phyloP scores from a whole-genome alignment of 768 basidiomycete genomes.

The Amanita rubescens region DNA sequence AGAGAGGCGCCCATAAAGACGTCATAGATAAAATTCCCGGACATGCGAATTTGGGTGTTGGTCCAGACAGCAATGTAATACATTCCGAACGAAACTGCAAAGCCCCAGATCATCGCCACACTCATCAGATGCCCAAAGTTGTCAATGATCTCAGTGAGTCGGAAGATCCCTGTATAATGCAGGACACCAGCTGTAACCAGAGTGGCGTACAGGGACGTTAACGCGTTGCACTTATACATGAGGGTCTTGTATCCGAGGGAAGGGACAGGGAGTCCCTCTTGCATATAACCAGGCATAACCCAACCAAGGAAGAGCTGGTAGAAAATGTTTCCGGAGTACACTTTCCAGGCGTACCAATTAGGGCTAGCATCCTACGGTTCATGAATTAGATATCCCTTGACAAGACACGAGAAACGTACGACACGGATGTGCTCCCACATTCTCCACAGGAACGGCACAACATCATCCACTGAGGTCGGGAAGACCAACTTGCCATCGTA shows the following conservation, averaged over 20 bases:
- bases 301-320: conserved; percentile 89
- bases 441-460: conserved; percentile 65
- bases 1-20: conserved; percentile 94
- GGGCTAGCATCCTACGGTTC: conserved; percentile 80
- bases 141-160: conserved; percentile 90
- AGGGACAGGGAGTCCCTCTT: conserved; percentile 94
- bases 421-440: conserved; percentile 85
- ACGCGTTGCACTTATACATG: conserved; percentile 95
- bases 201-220: conserved; percentile 78
- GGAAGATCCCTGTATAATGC: conserved; percentile 78
- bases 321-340: conserved; percentile 82
- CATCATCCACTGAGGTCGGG: conserved; percentile 62
- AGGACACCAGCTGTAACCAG: conserved; percentile 66
- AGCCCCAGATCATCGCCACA: conserved; percentile 89
- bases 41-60: conserved; percentile 85
- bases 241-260: conserved; percentile 89
- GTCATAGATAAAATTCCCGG: conserved; percentile 91
- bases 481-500: conserved; percentile 79
- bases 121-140: conserved; percentile 96
- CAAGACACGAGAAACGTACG: conserved; percentile 33
- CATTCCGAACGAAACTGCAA: conserved; percentile 69
- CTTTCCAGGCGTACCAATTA: conserved; percentile 80
- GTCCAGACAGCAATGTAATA: conserved; percentile 74
- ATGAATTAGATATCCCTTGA: background rate
- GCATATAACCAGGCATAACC: conserved; percentile 85